phyloP scores from a whole-genome alignment of 2,329 filamentous ascomycete species.

The Verruconis gallopava region DNA sequence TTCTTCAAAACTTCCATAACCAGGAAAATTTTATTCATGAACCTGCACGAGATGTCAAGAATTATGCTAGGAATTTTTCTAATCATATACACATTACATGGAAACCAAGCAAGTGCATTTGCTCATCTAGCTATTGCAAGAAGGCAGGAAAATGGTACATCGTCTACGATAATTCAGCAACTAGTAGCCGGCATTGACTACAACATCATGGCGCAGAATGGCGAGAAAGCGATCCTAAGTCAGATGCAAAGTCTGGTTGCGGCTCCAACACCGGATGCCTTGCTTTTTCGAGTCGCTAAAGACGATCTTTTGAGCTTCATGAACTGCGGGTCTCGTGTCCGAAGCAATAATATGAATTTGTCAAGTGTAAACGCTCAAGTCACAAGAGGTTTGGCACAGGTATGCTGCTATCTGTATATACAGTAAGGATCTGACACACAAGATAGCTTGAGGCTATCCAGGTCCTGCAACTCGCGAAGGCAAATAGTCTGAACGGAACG shows the following conservation, averaged over 20 bases:
- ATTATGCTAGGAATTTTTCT: no score
- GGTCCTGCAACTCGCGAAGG: slow-evolving; percentile 2
- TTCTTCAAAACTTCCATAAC: no score
- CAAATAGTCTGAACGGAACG: slow-evolving; percentile 5
- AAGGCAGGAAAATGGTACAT: no score
- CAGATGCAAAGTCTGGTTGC: slow-evolving; percentile 4
- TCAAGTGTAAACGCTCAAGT: slow-evolving; percentile 6
- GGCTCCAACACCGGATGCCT: neutral
- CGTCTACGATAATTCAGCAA: slow-evolving; percentile 4
- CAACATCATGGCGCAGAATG: slow-evolving; percentile 8
- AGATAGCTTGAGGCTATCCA: slow-evolving; percentile 1
- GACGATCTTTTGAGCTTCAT: slow-evolving; percentile 8
- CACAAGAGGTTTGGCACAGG: slow-evolving; percentile 6
- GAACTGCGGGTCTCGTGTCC: slow-evolving; percentile 1
- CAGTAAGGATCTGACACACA: neutral
- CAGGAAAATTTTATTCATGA: no score
- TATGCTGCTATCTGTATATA: neutral
- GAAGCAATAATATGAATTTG: slow-evolving; percentile 7
- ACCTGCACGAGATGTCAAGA: no score
- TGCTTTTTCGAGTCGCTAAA: slow-evolving; percentile 2
- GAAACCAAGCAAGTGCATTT: no score
- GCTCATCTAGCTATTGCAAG: no score
- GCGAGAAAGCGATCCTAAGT: neutral
- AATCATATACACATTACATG: no score
- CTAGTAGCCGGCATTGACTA: slow-evolving; percentile 5